Evolutionary conservation across 768 basidiomycete species (phyloP).

Genomic region (Rhizopogon roseolus): DNA sequence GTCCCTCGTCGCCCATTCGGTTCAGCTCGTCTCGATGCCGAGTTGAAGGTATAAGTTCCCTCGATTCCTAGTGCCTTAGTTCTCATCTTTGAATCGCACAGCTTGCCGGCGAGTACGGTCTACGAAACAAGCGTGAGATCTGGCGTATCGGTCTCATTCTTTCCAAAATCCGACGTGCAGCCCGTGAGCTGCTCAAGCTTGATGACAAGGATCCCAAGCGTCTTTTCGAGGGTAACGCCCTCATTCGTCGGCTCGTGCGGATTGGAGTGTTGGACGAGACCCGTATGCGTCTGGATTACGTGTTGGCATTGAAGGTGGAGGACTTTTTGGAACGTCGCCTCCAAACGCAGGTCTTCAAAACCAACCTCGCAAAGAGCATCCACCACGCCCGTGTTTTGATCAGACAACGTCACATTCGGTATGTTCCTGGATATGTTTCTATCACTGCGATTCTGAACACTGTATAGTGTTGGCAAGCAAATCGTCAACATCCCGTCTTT

Average conservation of each 20-base stretch:
- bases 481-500: constrained; percentile 99
- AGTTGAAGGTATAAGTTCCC: constrained; percentile 76
- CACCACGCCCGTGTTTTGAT: constrained; percentile 99
- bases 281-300: constrained; percentile 99
- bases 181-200: constrained; percentile 99
- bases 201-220: constrained; percentile 99
- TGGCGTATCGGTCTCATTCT: constrained; percentile 98
- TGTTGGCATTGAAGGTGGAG: constrained; percentile 97
- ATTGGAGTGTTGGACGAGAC: constrained; percentile 99
- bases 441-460: not conserved
- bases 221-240: constrained; percentile 98
- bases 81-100: constrained; percentile 26
- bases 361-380: constrained; percentile 94
- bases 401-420: constrained; percentile 98
- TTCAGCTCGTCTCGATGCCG: constrained; percentile 97
- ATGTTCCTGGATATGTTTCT: constrained; percentile 19
- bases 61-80: not conserved
- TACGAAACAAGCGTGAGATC: constrained; percentile 99
- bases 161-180: constrained; percentile 99
- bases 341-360: constrained; percentile 99
- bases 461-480: constrained; percentile 90
- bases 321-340: constrained; percentile 99
- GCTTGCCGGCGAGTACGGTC: constrained; percentile 99
- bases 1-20: constrained; percentile 97
- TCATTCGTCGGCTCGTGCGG: constrained; percentile 94